A percentile compares a stretch with the other conserved stretches of the same genome.
These are phyloP conservation scores for Platanthera zijinensis DNA, from an alignment of 106 monocot species.

Conservation along the genomic window DNA sequence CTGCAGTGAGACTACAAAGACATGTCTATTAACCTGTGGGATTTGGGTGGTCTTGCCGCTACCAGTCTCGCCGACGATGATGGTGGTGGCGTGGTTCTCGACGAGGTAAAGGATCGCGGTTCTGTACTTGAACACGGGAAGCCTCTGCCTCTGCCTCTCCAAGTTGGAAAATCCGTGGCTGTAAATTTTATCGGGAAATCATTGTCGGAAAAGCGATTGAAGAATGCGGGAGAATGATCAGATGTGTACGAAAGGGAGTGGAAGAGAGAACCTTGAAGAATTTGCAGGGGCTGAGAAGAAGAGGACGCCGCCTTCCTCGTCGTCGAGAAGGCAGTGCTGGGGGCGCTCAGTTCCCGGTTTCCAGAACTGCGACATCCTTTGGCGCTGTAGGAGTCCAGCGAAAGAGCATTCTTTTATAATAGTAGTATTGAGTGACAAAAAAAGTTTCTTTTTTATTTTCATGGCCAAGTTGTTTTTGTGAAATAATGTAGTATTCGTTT, in stretches of 20 bases:
- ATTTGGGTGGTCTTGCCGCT: slow-evolving; percentile 98
- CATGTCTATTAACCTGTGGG: slow-evolving; percentile 52
- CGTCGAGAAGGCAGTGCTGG: slow-evolving; percentile 53
- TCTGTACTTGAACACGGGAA: slow-evolving; percentile 80
- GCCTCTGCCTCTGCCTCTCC: slow-evolving; percentile 79
- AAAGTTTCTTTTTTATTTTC: too few relatives aligned
- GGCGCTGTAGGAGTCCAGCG: background rate
- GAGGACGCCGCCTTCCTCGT: slow-evolving; percentile 91
- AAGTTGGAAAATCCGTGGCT: slow-evolving; percentile 55
- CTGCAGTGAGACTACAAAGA: background rate
- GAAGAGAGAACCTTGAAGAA: slow-evolving; percentile 19
- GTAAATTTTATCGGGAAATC: background rate
- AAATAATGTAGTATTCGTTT: too few relatives aligned
- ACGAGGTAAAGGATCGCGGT: slow-evolving; percentile 74
- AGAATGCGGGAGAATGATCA: background rate
- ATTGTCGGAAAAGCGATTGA: background rate
- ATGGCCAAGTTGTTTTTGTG: too few relatives aligned
- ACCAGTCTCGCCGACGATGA: slow-evolving; percentile 93
- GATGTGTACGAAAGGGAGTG: background rate
- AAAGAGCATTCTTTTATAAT: too few relatives aligned
- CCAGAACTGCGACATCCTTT: slow-evolving; percentile 74
- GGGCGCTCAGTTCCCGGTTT: slow-evolving; percentile 70
- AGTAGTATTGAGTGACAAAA: too few relatives aligned
- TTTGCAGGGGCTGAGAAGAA: slow-evolving; percentile 44
- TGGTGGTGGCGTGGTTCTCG: slow-evolving; percentile 77